Conservation (phyloP, 2,329 filamentous ascomycete species). For the Colletotrichum musae region DNA sequence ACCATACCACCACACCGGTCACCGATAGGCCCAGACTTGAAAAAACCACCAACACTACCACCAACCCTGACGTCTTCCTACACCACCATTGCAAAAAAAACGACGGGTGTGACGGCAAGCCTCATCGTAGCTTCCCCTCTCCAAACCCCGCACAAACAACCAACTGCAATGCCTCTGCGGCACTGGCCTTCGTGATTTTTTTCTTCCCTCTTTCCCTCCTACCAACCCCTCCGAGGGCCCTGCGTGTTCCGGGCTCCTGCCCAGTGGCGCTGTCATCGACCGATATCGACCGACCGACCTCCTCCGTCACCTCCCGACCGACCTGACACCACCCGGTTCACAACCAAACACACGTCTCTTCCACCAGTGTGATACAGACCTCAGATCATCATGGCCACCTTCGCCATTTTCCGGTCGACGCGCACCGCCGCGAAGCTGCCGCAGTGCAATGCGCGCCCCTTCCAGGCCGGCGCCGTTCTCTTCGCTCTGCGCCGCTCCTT, state of each 20-base stretch:
- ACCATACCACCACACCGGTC: constrained; percentile 17
- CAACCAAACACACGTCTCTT: neutral
- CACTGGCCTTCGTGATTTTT: constrained; percentile 29
- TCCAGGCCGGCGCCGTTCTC: constrained; percentile 49
- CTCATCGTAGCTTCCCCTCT: constrained; percentile 36
- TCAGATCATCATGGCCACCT: constrained; percentile 57
- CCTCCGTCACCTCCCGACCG: constrained; percentile 18
- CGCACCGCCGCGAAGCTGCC: constrained; percentile 54
- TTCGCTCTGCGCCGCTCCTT: constrained; percentile 66
- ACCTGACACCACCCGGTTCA: constrained; percentile 17
- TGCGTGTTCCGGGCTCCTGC: constrained; percentile 31
- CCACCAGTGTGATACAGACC: neutral
- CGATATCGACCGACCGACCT: constrained; percentile 32
- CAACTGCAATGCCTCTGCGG: constrained; percentile 37
- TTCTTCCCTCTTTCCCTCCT: constrained; percentile 22
- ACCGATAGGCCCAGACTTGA: constrained; percentile 5
- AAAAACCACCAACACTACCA: constrained; percentile 10
- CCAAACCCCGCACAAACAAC: constrained; percentile 39
- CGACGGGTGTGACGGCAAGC: constrained; percentile 30
- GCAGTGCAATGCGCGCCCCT: constrained; percentile 52
- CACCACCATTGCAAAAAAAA: constrained; percentile 12
- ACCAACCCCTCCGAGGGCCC: constrained; percentile 20
- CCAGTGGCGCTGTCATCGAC: constrained; percentile 31
- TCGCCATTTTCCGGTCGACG: constrained; percentile 58
- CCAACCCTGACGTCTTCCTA: constrained; percentile 11